A percentile compares a stretch with the other conserved stretches of the same genome.
Conservation (phyloP, 192 early-diverging fungal species). For the Paraglomus brasilianum region DNA sequence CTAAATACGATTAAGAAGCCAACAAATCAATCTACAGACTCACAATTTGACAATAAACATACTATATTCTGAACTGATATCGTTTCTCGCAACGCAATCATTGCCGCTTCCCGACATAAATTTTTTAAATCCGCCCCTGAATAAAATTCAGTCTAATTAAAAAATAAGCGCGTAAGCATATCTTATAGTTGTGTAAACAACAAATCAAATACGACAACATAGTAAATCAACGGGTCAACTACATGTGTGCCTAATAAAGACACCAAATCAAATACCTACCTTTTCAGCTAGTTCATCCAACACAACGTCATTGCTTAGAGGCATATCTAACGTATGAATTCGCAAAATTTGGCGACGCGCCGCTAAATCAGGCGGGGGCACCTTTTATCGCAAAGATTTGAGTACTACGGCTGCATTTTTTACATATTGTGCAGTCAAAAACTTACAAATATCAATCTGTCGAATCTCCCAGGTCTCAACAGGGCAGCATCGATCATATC, state of each 20-base stretch:
- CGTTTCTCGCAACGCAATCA: slow-evolving; percentile 41
- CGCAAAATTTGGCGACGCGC: slow-evolving; percentile 49
- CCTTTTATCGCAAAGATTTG: slow-evolving; percentile 34
- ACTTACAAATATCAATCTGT: slow-evolving; percentile 73
- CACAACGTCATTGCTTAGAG: slow-evolving; percentile 50
- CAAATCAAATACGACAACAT: not conserved
- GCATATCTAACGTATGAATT: slow-evolving; percentile 52
- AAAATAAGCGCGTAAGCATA: not conserved
- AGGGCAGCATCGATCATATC: slow-evolving; percentile 86
- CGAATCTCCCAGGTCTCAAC: slow-evolving; percentile 82
- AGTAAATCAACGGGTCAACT: not conserved
- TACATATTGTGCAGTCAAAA: not conserved
- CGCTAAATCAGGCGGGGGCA: slow-evolving; percentile 52
- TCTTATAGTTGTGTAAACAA: not conserved
- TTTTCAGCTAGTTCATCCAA: slow-evolving; percentile 45
- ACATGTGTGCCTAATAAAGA: not conserved
- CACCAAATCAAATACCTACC: slow-evolving; percentile 34
- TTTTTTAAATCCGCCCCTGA: slow-evolving; percentile 56
- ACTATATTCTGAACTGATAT: slow-evolving; percentile 30
- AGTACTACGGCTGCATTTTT: not conserved
- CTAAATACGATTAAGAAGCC: not conserved
- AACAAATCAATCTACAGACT: slow-evolving; percentile 21
- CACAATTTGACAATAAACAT: not conserved
- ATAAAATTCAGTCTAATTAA: slow-evolving; percentile 51
- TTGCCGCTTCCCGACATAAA: slow-evolving; percentile 54